Conservation (phyloP, 257 asterid species). For the Capsicum rhomboideum region DNA sequence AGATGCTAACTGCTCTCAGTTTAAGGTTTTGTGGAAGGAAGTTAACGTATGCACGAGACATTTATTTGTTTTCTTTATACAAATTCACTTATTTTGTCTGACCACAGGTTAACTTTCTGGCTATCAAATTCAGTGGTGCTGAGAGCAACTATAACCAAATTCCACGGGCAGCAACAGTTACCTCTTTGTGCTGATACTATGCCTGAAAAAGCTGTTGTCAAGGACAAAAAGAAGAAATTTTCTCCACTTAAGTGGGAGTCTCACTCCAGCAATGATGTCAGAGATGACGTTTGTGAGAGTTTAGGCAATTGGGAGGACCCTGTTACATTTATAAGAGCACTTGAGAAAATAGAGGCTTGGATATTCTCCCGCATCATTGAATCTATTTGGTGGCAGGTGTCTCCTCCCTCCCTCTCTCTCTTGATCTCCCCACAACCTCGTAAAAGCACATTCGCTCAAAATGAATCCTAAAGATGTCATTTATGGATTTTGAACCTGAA, state of each 20-base stretch:
- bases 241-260: conserved; percentile 54
- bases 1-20: background rate
- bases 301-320: conserved; percentile 53
- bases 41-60: background rate
- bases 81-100: background rate
- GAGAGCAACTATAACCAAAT: conserved; percentile 68
- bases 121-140: conserved; percentile 77
- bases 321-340: conserved; percentile 52
- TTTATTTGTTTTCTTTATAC: background rate
- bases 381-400: conserved; percentile 99
- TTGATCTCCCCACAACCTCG: background rate
- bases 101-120: conserved; percentile 87
- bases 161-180: conserved; percentile 24
- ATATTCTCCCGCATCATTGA: conserved; percentile 72
- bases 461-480: background rate
- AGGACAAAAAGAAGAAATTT: conserved; percentile 26
- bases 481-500: background rate
- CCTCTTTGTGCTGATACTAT: conserved; percentile 25
- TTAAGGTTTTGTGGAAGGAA: background rate
- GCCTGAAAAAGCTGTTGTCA: conserved; percentile 13
- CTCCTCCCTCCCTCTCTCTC: background rate
- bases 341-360: conserved; percentile 86
- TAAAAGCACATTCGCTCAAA: background rate
- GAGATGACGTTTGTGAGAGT: conserved; percentile 18
- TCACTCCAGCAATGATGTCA: conserved; percentile 20